phyloP scores from a whole-genome alignment of 2,329 filamentous ascomycete genomes.

The Fusarium heterosporum region DNA sequence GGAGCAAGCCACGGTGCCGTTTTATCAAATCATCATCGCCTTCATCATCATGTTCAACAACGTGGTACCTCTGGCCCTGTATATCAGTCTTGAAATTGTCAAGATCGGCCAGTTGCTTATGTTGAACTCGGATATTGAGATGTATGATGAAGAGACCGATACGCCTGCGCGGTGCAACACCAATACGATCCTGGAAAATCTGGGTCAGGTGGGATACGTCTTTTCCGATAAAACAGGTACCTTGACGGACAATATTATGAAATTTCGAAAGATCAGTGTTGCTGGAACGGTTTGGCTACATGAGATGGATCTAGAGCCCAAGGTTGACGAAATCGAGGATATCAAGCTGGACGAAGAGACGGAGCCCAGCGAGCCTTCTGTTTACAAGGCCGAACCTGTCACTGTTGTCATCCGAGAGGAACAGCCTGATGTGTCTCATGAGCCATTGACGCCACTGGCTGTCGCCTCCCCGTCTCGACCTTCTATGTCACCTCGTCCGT shows the following conservation, averaged over 20 bases:
- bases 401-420: constrained; percentile 51
- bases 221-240: constrained; percentile 97
- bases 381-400: constrained; percentile 47
- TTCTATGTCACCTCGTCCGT: constrained; percentile 44
- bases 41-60: constrained; percentile 99
- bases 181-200: constrained; percentile 93
- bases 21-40: constrained; percentile 85
- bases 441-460: constrained; percentile 23
- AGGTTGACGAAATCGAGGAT: constrained; percentile 42
- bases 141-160: constrained; percentile 88
- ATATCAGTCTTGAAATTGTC: constrained; percentile 89
- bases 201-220: constrained; percentile 89
- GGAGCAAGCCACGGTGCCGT: constrained; percentile 74
- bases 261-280: constrained; percentile 91
- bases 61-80: constrained; percentile 89
- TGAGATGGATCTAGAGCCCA: constrained; percentile 72
- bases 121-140: constrained; percentile 83
- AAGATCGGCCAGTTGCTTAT: constrained; percentile 84
- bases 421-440: constrained; percentile 21
- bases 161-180: constrained; percentile 92
- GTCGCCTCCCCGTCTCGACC: constrained; percentile 49
- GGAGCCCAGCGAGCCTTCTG: constrained; percentile 43
- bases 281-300: constrained; percentile 92
- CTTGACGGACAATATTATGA: constrained; percentile 94
- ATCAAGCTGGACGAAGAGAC: constrained; percentile 37